Percentiles rank a stretch among this genome's conserved stretches.
Conservation (phyloP, 345 rosid species). For the Excoecaria cochinchinensis region DNA sequence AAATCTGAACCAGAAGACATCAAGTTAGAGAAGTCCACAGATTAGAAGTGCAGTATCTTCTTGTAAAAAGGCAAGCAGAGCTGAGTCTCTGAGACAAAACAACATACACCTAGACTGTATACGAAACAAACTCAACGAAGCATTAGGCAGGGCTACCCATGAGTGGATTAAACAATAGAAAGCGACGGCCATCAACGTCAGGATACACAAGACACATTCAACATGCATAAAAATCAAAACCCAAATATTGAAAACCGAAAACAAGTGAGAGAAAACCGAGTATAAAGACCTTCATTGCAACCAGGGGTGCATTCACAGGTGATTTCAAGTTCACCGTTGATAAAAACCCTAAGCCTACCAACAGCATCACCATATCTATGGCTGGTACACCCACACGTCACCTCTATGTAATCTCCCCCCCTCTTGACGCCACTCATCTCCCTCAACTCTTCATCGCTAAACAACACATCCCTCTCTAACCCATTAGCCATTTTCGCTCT, state of each 20-base stretch:
- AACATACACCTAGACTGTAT: constrained; percentile 48
- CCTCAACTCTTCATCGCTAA: constrained; percentile 83
- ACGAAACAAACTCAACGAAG: constrained; percentile 18
- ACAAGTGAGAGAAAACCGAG: neutral
- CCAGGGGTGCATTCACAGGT: constrained; percentile 98
- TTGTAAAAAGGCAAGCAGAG: constrained; percentile 21
- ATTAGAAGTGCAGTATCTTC: constrained; percentile 31
- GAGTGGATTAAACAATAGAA: constrained; percentile 32
- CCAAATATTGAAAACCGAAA: constrained; percentile 23
- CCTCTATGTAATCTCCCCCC: constrained; percentile 74
- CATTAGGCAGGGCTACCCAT: constrained; percentile 16
- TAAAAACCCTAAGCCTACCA: constrained; percentile 97
- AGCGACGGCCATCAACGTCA: constrained; percentile 49
- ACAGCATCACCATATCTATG: constrained; percentile 99
- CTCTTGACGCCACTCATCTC: constrained; percentile 79
- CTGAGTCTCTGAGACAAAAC: constrained; percentile 45
- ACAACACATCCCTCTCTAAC: constrained; percentile 48
- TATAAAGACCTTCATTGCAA: constrained; percentile 84
- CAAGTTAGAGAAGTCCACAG: constrained; percentile 29
- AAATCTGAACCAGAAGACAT: constrained; percentile 15
- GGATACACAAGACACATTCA: constrained; percentile 25
- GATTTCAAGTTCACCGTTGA: constrained; percentile 88
- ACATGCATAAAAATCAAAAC: constrained; percentile 45
- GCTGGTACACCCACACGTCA: constrained; percentile 98
- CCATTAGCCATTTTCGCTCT: constrained; percentile 54